Evolutionary conservation across 768 basidiomycete genomes (phyloP).

Genomic region (Mycena haematopus): DNA sequence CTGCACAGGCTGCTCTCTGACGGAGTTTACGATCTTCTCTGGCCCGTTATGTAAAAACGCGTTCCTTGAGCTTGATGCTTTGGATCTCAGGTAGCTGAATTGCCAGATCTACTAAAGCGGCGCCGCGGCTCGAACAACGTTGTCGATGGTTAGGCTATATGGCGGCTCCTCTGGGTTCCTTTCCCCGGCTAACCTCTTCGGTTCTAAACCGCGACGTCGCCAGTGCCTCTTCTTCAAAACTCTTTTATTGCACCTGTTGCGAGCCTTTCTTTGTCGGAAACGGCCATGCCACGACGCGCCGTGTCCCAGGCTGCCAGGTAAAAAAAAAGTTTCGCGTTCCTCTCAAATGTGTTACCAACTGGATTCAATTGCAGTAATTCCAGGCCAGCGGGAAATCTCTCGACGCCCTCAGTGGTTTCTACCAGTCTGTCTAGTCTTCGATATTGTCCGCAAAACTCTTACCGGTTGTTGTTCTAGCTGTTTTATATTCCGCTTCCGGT

Average conservation of each 20-base stretch:
- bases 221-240: constrained; percentile 17
- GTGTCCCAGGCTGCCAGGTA: constrained; percentile 20
- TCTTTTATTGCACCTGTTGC: constrained; percentile 23
- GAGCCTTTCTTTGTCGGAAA: constrained; percentile 10
- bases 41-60: constrained; percentile 17
- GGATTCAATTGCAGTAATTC: constrained; percentile 13
- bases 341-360: background rate
- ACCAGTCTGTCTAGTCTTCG: constrained; percentile 14
- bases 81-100: constrained; percentile 16
- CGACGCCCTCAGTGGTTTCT: constrained; percentile 16
- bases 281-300: constrained; percentile 21
- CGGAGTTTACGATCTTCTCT: constrained; percentile 15
- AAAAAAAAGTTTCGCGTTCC: background rate
- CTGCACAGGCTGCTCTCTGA: background rate
- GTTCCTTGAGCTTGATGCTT: constrained; percentile 25
- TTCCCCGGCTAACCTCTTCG: constrained; percentile 26
- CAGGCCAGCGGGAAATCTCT: constrained; percentile 1
- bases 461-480: constrained; percentile 10
- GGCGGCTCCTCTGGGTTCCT: constrained; percentile 24
- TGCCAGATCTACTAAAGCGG: constrained; percentile 24
- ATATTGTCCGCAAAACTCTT: background rate
- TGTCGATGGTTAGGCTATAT: constrained; percentile 27
- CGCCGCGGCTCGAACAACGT: constrained; percentile 24
- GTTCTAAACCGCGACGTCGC: constrained; percentile 25
- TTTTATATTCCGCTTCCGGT: constrained; percentile 19